Base-by-base conservation (phyloP, 805 yeast species). In the Saccharomyces jurei region DNA sequence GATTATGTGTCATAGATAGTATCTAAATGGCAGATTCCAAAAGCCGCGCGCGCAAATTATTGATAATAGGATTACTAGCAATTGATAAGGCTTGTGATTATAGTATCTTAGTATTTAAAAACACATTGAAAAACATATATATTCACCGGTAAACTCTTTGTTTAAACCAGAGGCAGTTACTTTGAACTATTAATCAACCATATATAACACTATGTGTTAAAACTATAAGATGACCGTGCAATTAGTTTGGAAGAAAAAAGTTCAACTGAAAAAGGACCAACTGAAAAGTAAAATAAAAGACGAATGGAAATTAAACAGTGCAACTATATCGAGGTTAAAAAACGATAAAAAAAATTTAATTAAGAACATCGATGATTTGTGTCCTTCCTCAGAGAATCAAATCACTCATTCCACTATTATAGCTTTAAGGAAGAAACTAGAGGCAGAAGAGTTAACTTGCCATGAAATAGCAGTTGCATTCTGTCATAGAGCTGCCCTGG, bases 401-500 rank as follows among this genome's bases (percentile, higher is more conserved):
- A 61, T 63, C 21, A 60, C 65, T 2, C 48, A 59, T 28, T 55
- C 58, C n/a, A 58, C 64, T 4, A 52, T 60, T 17, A 44, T 58
- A 26, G 47, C 57, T 32, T 53, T 60, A 48, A 52, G 48, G 29
- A 49, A 58, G 32, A 50, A 41, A 21, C 49, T 60, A 25, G 26
- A 41, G 9, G 29, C 25, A 3, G 48, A 46, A 26, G 48, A 53
- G 5, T 28, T 56, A 25, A 51, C 52, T 2, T 57, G 60, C 50
- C 51, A 50, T 21, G 59, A 59, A 6, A 58, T 63, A 3, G 50
- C 60, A 2, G 51, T 50, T 31, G 85, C 86, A 0, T 82, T 77
- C 63, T 75, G 82, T 60, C 81, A 81, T 61, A 66, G 86, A 46
- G 79, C 86, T 3, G 77, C 81, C 3, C 63, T 80, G 17, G 79